Evolutionary conservation across 2,329 filamentous ascomycete genomes (phyloP).

Genomic region (Mycosphaerelloides madeirae): DNA sequence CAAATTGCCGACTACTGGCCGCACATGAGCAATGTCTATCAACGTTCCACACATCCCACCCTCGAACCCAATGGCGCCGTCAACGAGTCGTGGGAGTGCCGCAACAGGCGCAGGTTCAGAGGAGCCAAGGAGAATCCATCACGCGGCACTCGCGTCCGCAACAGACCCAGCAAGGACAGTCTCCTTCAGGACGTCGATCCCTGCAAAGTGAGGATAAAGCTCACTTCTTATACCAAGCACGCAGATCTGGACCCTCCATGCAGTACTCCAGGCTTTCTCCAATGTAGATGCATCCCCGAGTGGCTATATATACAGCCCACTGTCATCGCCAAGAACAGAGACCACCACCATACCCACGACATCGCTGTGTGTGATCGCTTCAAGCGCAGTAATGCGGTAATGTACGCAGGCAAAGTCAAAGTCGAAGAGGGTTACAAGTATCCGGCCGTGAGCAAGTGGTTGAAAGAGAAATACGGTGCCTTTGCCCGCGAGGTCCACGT

Average conservation of each 20-base stretch:
- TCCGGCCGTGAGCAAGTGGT: slow-evolving; percentile 17
- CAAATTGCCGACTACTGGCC: slow-evolving; percentile 24
- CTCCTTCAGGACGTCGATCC: slow-evolving; percentile 9
- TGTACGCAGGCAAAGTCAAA: slow-evolving; percentile 20
- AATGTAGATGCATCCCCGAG: slow-evolving; percentile 23
- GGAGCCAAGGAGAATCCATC: neutral
- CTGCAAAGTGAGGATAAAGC: slow-evolving; percentile 17
- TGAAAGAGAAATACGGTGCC: slow-evolving; percentile 16
- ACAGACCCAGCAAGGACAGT: slow-evolving; percentile 11
- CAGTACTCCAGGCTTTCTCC: slow-evolving; percentile 14
- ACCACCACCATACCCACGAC: slow-evolving; percentile 17
- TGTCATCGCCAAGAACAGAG: neutral
- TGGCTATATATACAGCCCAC: slow-evolving; percentile 19
- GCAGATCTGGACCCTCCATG: slow-evolving; percentile 7
- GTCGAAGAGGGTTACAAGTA: slow-evolving; percentile 21
- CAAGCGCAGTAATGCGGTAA: slow-evolving; percentile 20
- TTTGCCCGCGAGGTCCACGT: slow-evolving; percentile 14
- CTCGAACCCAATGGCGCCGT: slow-evolving; percentile 14
- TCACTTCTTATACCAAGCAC: slow-evolving; percentile 22
- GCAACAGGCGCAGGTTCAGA: slow-evolving; percentile 7
- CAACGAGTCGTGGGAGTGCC: slow-evolving; percentile 21
- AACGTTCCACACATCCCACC: slow-evolving; percentile 9
- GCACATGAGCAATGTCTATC: slow-evolving; percentile 23
- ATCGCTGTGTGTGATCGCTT: slow-evolving; percentile 19
- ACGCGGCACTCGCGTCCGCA: slow-evolving; percentile 2